Evolutionary conservation across 345 rosid genomes (phyloP), one percentile per base, ranked within the genome.

Genomic region (Psidium friedrichsthalianum): DNA sequence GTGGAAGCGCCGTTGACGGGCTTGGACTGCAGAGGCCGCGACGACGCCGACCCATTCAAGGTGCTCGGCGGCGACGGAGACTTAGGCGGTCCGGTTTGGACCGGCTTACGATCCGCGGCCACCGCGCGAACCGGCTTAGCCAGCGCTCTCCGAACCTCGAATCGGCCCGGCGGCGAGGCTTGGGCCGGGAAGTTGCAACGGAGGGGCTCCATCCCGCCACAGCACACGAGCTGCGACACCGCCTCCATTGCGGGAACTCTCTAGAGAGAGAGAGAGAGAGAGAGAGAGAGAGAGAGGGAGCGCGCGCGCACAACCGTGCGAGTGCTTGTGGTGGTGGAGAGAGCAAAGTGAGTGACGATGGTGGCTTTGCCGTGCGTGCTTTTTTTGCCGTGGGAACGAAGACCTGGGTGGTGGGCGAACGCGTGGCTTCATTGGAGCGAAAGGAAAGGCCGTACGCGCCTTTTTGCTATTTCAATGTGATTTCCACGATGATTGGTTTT

Each of bases 31-130:
- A 91, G 82, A 9, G 93, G 83, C 55, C 84, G 85, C 27, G 93
- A 87, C 52, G 94, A 88, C 84, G 94, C 93, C 20, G 90, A 82
- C 49, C 80, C 80, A 1, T 69, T 69, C 85, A 93, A 94, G 82
- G 91, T 93, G n/a, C 84, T 24, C 56, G 56, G 83, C 85, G 83
- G 81, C 25, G 88, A 82, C 24, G 90, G 80, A 6, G 96, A 83
- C 85, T 87, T 86, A 16, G 89, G 74, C n/a, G 91, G 87, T 12
- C 86, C 86, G 21, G 91, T 88, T 83, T 86, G 91, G 8, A 91
- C 58, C 36, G 98, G 95, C 87, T 94, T 95, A 25, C 98, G 94
- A 36, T 95, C 96, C 69, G 97, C 89, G 22, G 98, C 94, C 59
- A 95, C 91, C 54, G 98, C 96, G 56, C 49, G 86, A 55, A 83